Conservation (phyloP, 495 filamentous ascomycete species). For the Jackrogersella minutella region DNA sequence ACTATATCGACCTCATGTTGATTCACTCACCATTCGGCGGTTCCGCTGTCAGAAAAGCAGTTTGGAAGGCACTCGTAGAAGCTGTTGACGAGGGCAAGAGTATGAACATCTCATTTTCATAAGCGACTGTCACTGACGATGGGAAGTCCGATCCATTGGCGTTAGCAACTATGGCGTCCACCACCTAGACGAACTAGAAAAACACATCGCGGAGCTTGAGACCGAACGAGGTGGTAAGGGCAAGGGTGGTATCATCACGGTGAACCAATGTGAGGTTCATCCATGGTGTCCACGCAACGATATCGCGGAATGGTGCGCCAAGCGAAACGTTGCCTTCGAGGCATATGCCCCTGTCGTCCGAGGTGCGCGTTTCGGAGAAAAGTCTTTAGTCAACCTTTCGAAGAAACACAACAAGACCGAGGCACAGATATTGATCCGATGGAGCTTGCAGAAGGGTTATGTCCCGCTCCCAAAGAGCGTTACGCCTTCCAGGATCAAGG, state of each 20-base stretch:
- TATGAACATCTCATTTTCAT: slow-evolving; percentile 1
- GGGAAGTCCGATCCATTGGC: slow-evolving; percentile 64
- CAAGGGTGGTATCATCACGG: slow-evolving; percentile 76
- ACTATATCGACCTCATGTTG: slow-evolving; percentile 71
- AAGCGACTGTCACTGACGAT: slow-evolving; percentile 6
- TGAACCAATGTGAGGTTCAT: slow-evolving; percentile 91
- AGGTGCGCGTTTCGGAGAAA: slow-evolving; percentile 71
- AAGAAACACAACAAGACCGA: slow-evolving; percentile 76
- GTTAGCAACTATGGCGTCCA: slow-evolving; percentile 74
- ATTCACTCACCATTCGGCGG: slow-evolving; percentile 70
- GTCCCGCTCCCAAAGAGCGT: slow-evolving; percentile 82
- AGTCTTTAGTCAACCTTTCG: slow-evolving; percentile 63
- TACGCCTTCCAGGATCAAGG: slow-evolving; percentile 69
- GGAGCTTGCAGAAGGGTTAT: slow-evolving; percentile 85
- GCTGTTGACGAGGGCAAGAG: slow-evolving; percentile 67
- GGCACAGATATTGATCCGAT: slow-evolving; percentile 82
- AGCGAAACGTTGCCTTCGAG: slow-evolving; percentile 74
- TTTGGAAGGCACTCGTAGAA: slow-evolving; percentile 70
- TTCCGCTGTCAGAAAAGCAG: slow-evolving; percentile 61
- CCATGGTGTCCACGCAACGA: slow-evolving; percentile 83
- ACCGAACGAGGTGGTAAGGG: slow-evolving; percentile 65
- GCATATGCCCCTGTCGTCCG: slow-evolving; percentile 84
- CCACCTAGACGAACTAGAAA: slow-evolving; percentile 76
- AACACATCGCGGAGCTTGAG: slow-evolving; percentile 73
- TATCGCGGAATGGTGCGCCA: slow-evolving; percentile 77